Evolutionary conservation across 371 early-diverging fungal species (phyloP).

Genomic region (Zychaea mexicana): DNA sequence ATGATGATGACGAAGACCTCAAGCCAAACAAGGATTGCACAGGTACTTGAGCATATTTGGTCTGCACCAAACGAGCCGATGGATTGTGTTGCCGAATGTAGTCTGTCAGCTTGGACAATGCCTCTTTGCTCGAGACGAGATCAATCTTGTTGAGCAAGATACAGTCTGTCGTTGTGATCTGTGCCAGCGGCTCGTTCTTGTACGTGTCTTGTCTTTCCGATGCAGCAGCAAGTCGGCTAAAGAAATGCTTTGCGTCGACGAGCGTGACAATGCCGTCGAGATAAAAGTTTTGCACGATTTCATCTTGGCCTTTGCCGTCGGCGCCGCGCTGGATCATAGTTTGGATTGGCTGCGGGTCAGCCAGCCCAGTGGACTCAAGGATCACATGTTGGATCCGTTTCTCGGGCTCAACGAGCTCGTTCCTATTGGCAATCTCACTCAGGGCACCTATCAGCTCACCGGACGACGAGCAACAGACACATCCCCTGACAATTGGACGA

Average conservation of each 20-base stretch:
- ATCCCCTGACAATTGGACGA: slow-evolving; percentile 27
- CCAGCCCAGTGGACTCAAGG: slow-evolving; percentile 40
- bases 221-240: neutral
- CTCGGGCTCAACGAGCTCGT: slow-evolving; percentile 10
- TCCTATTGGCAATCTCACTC: slow-evolving; percentile 29
- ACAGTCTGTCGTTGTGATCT: slow-evolving; percentile 31
- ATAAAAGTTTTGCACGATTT: slow-evolving; percentile 36
- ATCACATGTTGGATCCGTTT: slow-evolving; percentile 29
- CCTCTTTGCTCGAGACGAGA: slow-evolving; percentile 14
- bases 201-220: slow-evolving; percentile 25
- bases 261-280: slow-evolving; percentile 34
- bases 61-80: slow-evolving; percentile 13
- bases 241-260: slow-evolving; percentile 32
- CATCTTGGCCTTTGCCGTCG: slow-evolving; percentile 25
- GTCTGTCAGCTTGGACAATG: slow-evolving; percentile 8
- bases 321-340: slow-evolving; percentile 36
- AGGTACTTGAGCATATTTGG: slow-evolving; percentile 24
- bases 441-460: slow-evolving; percentile 36
- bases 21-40: slow-evolving; percentile 20
- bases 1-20: neutral
- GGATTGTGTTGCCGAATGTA: slow-evolving; percentile 25
- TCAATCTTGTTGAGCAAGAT: slow-evolving; percentile 43
- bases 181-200: slow-evolving; percentile 41
- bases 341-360: slow-evolving; percentile 39
- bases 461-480: slow-evolving; percentile 41